Base-by-base conservation (phyloP, 2,329 filamentous ascomycete species). In the Rhynchosporium agropyri region DNA sequence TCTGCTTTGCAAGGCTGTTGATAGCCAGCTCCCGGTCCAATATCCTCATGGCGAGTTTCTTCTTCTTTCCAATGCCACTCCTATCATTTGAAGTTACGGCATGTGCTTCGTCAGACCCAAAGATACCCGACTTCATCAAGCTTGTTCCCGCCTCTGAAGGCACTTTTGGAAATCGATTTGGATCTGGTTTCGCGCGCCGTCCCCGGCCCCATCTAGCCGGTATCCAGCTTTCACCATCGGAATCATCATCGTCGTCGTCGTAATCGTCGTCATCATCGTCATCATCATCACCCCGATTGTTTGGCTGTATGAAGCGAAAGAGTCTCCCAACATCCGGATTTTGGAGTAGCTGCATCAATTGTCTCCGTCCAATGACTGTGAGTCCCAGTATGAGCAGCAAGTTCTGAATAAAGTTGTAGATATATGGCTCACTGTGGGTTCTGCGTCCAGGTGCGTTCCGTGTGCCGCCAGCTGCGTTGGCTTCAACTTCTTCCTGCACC, bases 21-120 rank as follows among this genome's bases (percentile, higher is more conserved):
- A 89, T 73, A 0, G 91, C 94, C 40, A 97, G 77, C 75, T 97
- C 92, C 50, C 94, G 85, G 74, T 91, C 90, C 69, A 98, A 82
- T 66, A 97, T 81, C 51, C 89, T 84, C 62, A 85, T 83, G 10
- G 88, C 83, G 20, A 96, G 75, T 50, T 78, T 82, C 69, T 84
- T 87, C 66, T 85, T 83, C 48, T 64, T 69, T 15, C 53, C 61
- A 8, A 69, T 58, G 12, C 55, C 63, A 20, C 74, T 87, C 85
- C 64, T 77, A 76, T 48, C 77, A 70, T 53, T 75, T 73, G 78
- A 84, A 65, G 72, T 80, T 64, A 76, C 81, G 68, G 79, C 79
- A 69, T 79, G 79, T 62, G 80, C 77, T 50, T 89, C 83, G 62
- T 87, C 89, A 20, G 81, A 80, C 40, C 94, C 94, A 77, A 97